Conservation (phyloP, 768 basidiomycete genomes). For the Melanogaster broomeanus region DNA sequence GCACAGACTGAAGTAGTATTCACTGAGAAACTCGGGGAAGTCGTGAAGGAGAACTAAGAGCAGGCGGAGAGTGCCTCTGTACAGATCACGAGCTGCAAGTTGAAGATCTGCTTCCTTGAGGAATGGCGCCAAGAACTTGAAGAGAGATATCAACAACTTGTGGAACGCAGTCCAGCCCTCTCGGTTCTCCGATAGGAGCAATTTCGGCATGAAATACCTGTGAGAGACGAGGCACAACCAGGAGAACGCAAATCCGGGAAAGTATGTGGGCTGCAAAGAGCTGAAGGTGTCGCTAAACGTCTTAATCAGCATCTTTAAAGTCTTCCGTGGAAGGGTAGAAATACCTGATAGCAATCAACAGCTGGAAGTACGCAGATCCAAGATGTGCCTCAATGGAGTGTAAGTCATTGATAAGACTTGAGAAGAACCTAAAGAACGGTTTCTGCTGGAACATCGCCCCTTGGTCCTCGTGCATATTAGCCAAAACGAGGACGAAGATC, state of each 20-base stretch:
- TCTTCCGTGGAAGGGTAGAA: background rate
- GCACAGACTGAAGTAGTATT: constrained; percentile 95
- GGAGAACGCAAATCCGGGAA: constrained; percentile 97
- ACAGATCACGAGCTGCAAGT: constrained; percentile 80
- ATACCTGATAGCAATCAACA: constrained; percentile 87
- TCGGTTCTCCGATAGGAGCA: constrained; percentile 83
- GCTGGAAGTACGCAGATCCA: constrained; percentile 86
- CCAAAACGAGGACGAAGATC: constrained; percentile 93
- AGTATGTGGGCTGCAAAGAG: constrained; percentile 93
- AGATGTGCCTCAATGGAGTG: constrained; percentile 83
- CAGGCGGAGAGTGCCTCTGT: constrained; percentile 86
- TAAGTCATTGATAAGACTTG: constrained; percentile 90
- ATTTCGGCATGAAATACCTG: constrained; percentile 95
- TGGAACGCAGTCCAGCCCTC: constrained; percentile 99
- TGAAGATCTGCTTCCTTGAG: constrained; percentile 81
- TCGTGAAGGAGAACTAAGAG: constrained; percentile 96
- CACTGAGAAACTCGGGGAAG: constrained; percentile 97
- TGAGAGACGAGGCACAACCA: constrained; percentile 98
- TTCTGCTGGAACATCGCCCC: constrained; percentile 92
- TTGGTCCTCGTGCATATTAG: constrained; percentile 94
- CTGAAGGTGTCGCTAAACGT: constrained; percentile 84
- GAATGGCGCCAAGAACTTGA: constrained; percentile 94
- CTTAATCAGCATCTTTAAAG: background rate
- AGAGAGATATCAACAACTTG: constrained; percentile 87
- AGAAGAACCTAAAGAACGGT: constrained; percentile 98